Percentiles rank a stretch among this genome's conserved stretches.
Evolutionary conservation across 2,329 filamentous ascomycete genomes (phyloP).

Genomic region (Drechslera avenae): DNA sequence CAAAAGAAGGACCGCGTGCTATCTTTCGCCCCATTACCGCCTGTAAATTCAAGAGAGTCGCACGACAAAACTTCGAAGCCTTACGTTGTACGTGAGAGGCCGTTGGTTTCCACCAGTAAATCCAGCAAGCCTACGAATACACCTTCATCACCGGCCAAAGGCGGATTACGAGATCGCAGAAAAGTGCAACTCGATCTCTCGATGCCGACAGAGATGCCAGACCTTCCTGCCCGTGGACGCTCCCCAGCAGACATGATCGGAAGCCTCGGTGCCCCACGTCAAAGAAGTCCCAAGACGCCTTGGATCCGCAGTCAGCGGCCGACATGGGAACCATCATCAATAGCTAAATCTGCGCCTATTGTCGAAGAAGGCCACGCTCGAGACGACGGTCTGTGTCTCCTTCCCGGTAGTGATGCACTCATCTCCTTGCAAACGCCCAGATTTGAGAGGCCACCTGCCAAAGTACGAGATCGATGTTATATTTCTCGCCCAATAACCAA

Average conservation of each 20-base stretch:
- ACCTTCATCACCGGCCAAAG: conserved; percentile 9
- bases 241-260: conserved; percentile 14
- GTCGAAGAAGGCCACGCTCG: conserved; percentile 18
- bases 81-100: conserved; percentile 1
- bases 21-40: conserved; percentile 11
- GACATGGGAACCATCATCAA: conserved; percentile 15
- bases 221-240: conserved; percentile 27
- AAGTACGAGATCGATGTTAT: conserved; percentile 20
- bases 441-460: conserved; percentile 14
- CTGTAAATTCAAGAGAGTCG: neutral
- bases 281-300: conserved; percentile 36
- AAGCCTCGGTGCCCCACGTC: conserved; percentile 28
- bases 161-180: conserved; percentile 35
- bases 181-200: conserved; percentile 37
- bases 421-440: conserved; percentile 10
- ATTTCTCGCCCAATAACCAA: conserved; percentile 13
- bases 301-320: conserved; percentile 20
- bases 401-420: conserved; percentile 16
- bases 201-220: conserved; percentile 27
- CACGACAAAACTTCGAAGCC: conserved; percentile 5
- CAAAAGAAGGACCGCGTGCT: conserved; percentile 16
- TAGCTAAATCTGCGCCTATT: conserved; percentile 17
- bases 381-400: conserved; percentile 2
- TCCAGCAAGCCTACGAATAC: neutral
- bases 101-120: neutral